Percentiles rank a stretch among this genome's conserved stretches.
Conservation (phyloP, 345 rosid species). For the Chamaenerion angustifolium region DNA sequence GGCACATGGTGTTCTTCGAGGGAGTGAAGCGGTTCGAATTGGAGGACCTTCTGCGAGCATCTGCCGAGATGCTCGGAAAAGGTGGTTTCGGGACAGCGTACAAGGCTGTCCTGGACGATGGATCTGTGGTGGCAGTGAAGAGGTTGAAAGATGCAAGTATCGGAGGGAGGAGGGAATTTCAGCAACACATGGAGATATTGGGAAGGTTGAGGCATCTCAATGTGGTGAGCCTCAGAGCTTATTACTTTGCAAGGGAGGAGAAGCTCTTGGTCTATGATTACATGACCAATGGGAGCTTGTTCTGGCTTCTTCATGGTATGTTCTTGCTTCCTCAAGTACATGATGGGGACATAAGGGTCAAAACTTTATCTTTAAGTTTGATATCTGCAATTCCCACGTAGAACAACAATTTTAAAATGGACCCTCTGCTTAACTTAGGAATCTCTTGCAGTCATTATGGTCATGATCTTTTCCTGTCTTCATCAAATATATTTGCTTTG, state of each 20-base stretch:
- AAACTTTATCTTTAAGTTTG: too few species aligned
- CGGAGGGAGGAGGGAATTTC: constrained; percentile 57
- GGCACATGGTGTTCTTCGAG: constrained; percentile 84
- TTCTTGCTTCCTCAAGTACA: not conserved
- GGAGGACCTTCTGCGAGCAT: constrained; percentile 77
- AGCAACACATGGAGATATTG: constrained; percentile 76
- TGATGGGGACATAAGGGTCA: too few species aligned
- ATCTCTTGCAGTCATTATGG: too few species aligned
- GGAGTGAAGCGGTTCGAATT: constrained; percentile 67
- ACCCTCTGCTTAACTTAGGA: too few species aligned
- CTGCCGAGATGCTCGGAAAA: constrained; percentile 96
- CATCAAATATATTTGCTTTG: too few species aligned
- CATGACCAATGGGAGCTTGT: constrained; percentile 82
- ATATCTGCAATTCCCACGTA: too few species aligned
- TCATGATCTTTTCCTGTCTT: too few species aligned
- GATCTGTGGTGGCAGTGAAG: constrained; percentile 79
- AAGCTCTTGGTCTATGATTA: constrained; percentile 75
- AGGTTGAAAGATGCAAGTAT: constrained; percentile 61
- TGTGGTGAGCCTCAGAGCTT: constrained; percentile 62
- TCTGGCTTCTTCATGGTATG: constrained; percentile 96
- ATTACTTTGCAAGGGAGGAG: constrained; percentile 84
- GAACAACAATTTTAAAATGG: too few species aligned
- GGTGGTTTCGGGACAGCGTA: constrained; percentile 91
- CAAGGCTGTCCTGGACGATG: constrained; percentile 81
- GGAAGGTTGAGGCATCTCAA: constrained; percentile 61